Conservation (phyloP, 345 rosid species). For the Triadica sebifera region DNA sequence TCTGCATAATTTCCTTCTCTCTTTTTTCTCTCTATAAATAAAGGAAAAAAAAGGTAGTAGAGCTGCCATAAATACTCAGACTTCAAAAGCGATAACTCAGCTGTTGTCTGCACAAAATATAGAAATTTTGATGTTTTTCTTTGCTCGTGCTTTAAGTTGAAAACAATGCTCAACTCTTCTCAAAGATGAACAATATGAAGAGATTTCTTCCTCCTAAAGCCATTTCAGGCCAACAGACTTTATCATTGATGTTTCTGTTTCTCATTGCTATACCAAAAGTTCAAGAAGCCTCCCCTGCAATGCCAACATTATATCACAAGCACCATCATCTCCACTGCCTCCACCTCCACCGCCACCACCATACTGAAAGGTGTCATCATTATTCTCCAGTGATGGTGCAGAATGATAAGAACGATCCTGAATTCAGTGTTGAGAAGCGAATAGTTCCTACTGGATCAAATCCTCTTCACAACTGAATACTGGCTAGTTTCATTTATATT, state of each 20-base stretch:
- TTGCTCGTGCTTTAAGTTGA: not conserved
- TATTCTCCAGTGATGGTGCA: not conserved
- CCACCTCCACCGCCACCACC: not conserved
- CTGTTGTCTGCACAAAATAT: not conserved
- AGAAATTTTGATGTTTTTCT: not conserved
- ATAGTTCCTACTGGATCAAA: conserved; percentile 13
- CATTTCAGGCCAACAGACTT: not conserved
- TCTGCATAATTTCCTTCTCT: not conserved
- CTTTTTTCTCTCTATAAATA: not conserved
- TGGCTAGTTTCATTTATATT: not conserved
- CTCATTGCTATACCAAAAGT: not conserved
- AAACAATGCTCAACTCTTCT: not conserved
- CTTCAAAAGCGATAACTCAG: too few species aligned
- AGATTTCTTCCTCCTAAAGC: not conserved
- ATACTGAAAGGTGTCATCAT: not conserved
- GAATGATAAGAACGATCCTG: not conserved
- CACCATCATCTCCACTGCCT: not conserved
- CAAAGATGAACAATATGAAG: not conserved
- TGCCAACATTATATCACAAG: not conserved
- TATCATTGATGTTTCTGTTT: not conserved
- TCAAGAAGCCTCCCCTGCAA: not conserved
- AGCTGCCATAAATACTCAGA: not conserved
- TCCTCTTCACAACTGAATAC: conserved; percentile 20
- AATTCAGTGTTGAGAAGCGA: conserved; percentile 9
- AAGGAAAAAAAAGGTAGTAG: not conserved